Conservation (phyloP, 257 asterid species). For the Salvia miltiorrhiza region DNA sequence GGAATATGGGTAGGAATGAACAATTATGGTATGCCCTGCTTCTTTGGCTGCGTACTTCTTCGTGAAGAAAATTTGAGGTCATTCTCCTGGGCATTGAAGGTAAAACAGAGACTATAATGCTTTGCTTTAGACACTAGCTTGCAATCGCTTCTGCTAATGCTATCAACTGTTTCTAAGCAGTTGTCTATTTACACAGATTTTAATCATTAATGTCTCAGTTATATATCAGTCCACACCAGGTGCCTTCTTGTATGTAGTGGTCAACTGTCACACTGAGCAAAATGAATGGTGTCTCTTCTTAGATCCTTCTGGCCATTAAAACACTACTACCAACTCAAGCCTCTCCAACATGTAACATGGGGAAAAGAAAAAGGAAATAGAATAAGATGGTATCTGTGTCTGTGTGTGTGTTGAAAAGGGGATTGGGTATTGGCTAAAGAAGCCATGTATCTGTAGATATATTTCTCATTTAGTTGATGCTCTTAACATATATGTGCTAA, state of each 20-base stretch:
- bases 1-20: slow-evolving; percentile 98
- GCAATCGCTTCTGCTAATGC: not conserved
- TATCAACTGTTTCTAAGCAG: not conserved
- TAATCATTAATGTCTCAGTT: not conserved
- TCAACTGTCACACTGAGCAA: not conserved
- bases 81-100: slow-evolving; percentile 98
- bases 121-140: not conserved
- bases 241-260: slow-evolving; percentile 1
- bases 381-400: not conserved
- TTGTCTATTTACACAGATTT: not conserved
- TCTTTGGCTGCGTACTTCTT: slow-evolving; percentile 92
- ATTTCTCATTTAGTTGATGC: slow-evolving; percentile 9
- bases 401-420: not conserved
- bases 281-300: not conserved
- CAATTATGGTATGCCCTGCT: slow-evolving; percentile 99
- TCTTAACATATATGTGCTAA: slow-evolving; percentile 15
- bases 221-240: not conserved
- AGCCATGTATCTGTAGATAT: not conserved
- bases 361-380: not conserved
- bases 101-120: slow-evolving; percentile 23
- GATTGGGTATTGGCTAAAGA: not conserved
- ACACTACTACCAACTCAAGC: not conserved
- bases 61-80: slow-evolving; percentile 90
- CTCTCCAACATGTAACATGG: not conserved
- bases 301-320: not conserved